Conservation (phyloP, 2,329 filamentous ascomycete genomes). For the Xylaria polymorpha region DNA sequence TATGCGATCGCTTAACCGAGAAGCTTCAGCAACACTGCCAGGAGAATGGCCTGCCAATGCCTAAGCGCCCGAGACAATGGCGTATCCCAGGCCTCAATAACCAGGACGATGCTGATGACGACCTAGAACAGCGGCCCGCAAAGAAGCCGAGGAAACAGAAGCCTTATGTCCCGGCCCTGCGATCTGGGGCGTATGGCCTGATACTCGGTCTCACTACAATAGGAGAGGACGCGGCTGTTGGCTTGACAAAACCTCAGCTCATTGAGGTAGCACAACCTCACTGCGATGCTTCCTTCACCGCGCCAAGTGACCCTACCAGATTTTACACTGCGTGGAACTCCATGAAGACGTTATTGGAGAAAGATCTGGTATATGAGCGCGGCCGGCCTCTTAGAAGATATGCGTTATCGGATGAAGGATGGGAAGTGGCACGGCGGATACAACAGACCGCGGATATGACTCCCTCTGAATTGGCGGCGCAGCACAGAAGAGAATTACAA, state of each 20-base stretch:
- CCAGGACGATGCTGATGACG: slow-evolving; percentile 50
- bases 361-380: slow-evolving; percentile 78
- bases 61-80: slow-evolving; percentile 64
- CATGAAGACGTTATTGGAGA: slow-evolving; percentile 79
- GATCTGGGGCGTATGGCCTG: slow-evolving; percentile 81
- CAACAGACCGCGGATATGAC: slow-evolving; percentile 57
- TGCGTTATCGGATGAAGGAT: slow-evolving; percentile 79
- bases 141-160: slow-evolving; percentile 72
- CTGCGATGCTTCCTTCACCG: slow-evolving; percentile 79
- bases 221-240: slow-evolving; percentile 63
- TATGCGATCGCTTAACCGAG: slow-evolving; percentile 76
- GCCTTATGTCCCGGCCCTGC: slow-evolving; percentile 76
- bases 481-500: slow-evolving; percentile 33
- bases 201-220: slow-evolving; percentile 73
- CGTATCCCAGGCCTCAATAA: slow-evolving; percentile 52
- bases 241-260: slow-evolving; percentile 75
- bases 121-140: slow-evolving; percentile 52
- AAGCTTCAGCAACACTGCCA: slow-evolving; percentile 70
- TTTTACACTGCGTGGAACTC: slow-evolving; percentile 86
- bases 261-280: slow-evolving; percentile 76
- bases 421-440: slow-evolving; percentile 77
- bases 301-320: slow-evolving; percentile 72
- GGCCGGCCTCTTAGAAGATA: slow-evolving; percentile 76
- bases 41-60: slow-evolving; percentile 75
- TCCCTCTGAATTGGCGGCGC: slow-evolving; percentile 34